Evolutionary conservation across 768 basidiomycete genomes (phyloP), one percentile per base, ranked within the genome.

Genomic region (Krasilnikovozyma curviuscula): DNA sequence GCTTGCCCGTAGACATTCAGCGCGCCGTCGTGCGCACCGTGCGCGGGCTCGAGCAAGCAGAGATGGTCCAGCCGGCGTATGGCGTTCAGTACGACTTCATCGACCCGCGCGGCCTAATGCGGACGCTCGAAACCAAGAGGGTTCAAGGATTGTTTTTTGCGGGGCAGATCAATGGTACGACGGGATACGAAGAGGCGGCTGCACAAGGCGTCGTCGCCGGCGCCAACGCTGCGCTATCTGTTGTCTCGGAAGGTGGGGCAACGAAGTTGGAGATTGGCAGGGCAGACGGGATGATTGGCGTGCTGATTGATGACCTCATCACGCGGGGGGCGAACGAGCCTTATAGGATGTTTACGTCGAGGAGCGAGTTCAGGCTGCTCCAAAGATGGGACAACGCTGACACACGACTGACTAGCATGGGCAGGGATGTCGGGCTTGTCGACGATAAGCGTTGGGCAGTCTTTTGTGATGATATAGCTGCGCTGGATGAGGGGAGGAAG

Each of bases 31-130:
- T 89, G 66, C 76, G 78, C 12, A 83, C 83, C 0, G 76, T 91
- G 32, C 77, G 76, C 1, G 86, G 86, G 0, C 67, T 91, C 24
- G 83, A 88, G 64, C 77, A 79, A 24, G 86, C 79, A 25, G 74
- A 78, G 58, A 80, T 91, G 71, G 72, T 82, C 4, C 67, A 71
- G 55, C 85, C 85, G 1, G 86, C 83, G 0, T 91, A 89, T 65
- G 86, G 86, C 2, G 83, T 91, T 18, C 84, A 91, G 61, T 91
- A 91, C 54, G 86, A 91, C 59, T 77, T 83, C 58, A 70, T 91
- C 10, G 84, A 91, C 65, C 79, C 86, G 8, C 68, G 82, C 19
- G 85, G 88, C 54, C 70, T 91, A 31, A 67, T 67, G 27, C 67
- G 83, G 16, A 84, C 83, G 0, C 68, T 91, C 46, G 81, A 91